Evolutionary conservation across 495 filamentous ascomycete species (phyloP).

Genomic region (Friedmanniomyces simplex): DNA sequence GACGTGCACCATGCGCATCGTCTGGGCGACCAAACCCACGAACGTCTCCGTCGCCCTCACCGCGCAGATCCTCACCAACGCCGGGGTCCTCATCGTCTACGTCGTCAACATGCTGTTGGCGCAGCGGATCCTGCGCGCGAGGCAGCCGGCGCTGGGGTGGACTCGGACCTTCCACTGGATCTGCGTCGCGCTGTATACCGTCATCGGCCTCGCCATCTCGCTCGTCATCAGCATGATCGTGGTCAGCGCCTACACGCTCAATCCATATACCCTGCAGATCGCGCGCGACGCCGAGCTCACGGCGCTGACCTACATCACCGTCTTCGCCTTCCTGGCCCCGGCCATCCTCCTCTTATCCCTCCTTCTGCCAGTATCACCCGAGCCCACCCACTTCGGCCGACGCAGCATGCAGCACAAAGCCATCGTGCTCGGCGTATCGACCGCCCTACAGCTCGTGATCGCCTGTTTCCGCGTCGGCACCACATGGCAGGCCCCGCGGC

Average conservation of each 20-base stretch:
- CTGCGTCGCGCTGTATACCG: slow-evolving; percentile 14
- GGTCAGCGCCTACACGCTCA: slow-evolving; percentile 25
- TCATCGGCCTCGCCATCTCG: slow-evolving; percentile 20
- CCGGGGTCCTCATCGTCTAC: slow-evolving; percentile 29
- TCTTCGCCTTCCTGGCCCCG: slow-evolving; percentile 20
- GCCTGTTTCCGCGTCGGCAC: slow-evolving; percentile 24
- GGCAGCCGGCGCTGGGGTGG: slow-evolving; percentile 26
- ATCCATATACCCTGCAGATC: slow-evolving; percentile 11
- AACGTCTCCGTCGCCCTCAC: slow-evolving; percentile 55
- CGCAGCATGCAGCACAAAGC: slow-evolving; percentile 22
- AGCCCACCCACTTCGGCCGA: slow-evolving; percentile 23
- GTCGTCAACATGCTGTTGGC: slow-evolving; percentile 30
- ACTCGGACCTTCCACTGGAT: neutral
- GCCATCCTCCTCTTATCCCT: slow-evolving; percentile 5
- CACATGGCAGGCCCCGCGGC: slow-evolving; percentile 13
- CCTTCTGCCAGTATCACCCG: neutral
- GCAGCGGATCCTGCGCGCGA: slow-evolving; percentile 27
- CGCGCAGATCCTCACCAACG: slow-evolving; percentile 43
- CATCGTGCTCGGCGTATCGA: slow-evolving; percentile 15
- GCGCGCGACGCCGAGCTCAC: slow-evolving; percentile 18
- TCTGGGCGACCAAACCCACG: slow-evolving; percentile 40
- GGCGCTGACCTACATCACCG: slow-evolving; percentile 21
- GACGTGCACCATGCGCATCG: slow-evolving; percentile 55
- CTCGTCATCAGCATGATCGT: slow-evolving; percentile 17
- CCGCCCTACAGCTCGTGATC: slow-evolving; percentile 11